A percentile compares a stretch with the other conserved stretches of the same genome.
Evolutionary conservation across 2,329 filamentous ascomycete species (phyloP).

Genomic region (Hypoxylon sp.): DNA sequence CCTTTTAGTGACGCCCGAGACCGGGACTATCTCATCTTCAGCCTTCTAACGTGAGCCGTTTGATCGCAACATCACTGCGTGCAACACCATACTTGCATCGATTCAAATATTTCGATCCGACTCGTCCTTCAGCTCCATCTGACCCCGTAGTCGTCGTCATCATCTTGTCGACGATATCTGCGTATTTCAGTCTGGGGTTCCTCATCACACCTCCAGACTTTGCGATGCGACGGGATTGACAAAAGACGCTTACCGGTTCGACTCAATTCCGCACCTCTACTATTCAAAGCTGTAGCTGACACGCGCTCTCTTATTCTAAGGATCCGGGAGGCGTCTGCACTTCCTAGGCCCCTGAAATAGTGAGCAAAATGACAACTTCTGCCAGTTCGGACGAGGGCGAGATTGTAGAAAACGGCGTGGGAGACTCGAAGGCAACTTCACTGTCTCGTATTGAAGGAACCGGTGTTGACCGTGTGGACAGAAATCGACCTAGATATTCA

Average conservation of each 20-base stretch:
- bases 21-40: too few species aligned
- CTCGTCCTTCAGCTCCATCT: conserved; percentile 8
- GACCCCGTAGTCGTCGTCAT: conserved; percentile 5
- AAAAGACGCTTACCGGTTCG: conserved; percentile 47
- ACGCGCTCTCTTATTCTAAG: conserved; percentile 35
- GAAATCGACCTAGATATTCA: conserved; percentile 71
- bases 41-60: conserved; percentile 31
- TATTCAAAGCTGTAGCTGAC: conserved; percentile 42
- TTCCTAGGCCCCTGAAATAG: conserved; percentile 39
- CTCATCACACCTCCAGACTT: conserved; percentile 18
- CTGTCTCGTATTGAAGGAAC: conserved; percentile 76
- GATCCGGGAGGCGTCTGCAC: conserved; percentile 38
- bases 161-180: neutral
- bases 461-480: conserved; percentile 92
- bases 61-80: conserved; percentile 26
- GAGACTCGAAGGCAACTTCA: conserved; percentile 84
- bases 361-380: conserved; percentile 47
- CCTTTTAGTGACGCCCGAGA: neutral
- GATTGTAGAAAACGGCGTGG: conserved; percentile 76
- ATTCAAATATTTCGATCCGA: conserved; percentile 23
- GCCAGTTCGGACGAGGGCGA: conserved; percentile 86
- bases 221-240: conserved; percentile 43
- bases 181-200: neutral
- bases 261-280: conserved; percentile 45
- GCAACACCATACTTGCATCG: conserved; percentile 20